A percentile compares a stretch with the other conserved stretches of the same genome.
Evolutionary conservation across 805 yeast species (phyloP).

Genomic region (Metschnikowia continentalis): DNA sequence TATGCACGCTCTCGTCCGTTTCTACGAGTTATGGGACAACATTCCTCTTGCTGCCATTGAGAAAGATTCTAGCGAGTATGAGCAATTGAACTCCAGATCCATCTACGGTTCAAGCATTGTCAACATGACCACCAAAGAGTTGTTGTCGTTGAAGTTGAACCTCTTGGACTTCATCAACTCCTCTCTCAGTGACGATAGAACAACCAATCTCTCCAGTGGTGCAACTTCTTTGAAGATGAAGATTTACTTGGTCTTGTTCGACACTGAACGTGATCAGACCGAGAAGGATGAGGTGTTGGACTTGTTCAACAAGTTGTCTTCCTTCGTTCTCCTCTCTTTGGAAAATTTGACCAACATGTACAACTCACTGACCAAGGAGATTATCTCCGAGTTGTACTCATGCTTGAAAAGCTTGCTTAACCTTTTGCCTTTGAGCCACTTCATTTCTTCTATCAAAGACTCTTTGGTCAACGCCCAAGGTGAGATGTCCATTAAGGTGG

Average conservation of each 20-base stretch:
- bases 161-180: constrained; percentile 56
- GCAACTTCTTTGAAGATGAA: constrained; percentile 43
- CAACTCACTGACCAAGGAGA: constrained; percentile 16
- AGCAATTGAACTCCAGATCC: constrained; percentile 46
- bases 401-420: constrained; percentile 61
- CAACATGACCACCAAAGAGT: constrained; percentile 46
- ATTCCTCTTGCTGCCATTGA: constrained; percentile 43
- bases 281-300: constrained; percentile 30
- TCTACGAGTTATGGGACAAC: constrained; percentile 47
- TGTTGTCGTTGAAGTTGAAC: constrained; percentile 45
- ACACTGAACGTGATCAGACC: constrained; percentile 28
- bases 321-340: constrained; percentile 34
- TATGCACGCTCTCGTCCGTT: constrained; percentile 49
- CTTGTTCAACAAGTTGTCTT: constrained; percentile 29
- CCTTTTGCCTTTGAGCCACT: constrained; percentile 70
- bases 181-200: constrained; percentile 33
- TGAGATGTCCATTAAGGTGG: constrained; percentile 46
- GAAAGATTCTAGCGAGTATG: constrained; percentile 32
- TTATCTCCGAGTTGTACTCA: constrained; percentile 44
- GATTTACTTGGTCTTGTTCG: constrained; percentile 49
- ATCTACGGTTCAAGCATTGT: constrained; percentile 61
- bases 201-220: constrained; percentile 17
- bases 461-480: constrained; percentile 34
- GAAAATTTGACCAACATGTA: constrained; percentile 27
- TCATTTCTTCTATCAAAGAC: constrained; percentile 54